phyloP scores from a whole-genome alignment of 2,329 filamentous ascomycete species.

The Ophiognomonia clavigignenti-juglandacearum region DNA sequence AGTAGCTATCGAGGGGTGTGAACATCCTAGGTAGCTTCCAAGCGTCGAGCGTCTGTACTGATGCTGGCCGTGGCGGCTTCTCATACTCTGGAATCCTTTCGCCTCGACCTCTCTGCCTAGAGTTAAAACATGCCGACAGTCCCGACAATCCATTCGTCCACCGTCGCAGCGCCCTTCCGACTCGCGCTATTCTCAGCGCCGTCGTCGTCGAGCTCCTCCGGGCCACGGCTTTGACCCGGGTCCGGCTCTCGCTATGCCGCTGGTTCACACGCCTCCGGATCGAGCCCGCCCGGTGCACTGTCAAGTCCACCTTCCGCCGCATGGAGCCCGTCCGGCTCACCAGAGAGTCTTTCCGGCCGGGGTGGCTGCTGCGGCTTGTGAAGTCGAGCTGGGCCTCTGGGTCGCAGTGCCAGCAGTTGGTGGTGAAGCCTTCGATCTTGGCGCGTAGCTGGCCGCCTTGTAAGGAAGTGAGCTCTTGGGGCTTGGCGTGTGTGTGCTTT shows the following conservation, averaged over 20 bases:
- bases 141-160: neutral
- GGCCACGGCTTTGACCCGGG: too few species aligned
- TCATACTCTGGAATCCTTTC: too few species aligned
- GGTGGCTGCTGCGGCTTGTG: neutral
- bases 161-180: neutral
- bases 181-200: neutral
- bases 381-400: neutral
- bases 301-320: too few species aligned
- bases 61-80: neutral
- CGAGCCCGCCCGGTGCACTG: too few species aligned
- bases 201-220: neutral
- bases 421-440: neutral
- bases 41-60: neutral
- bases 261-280: too few species aligned
- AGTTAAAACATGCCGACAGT: too few species aligned
- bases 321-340: too few species aligned
- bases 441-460: neutral
- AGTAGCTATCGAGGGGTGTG: too few species aligned
- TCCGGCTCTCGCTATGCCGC: too few species aligned
- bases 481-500: neutral
- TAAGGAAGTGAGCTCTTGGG: too few species aligned
- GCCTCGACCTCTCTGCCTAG: neutral
- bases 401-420: neutral
- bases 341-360: neutral
- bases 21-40: neutral